These are phyloP conservation scores for Backusella psychrophila DNA, from an alignment of 192 early-diverging fungal species.

Conservation along the genomic window DNA sequence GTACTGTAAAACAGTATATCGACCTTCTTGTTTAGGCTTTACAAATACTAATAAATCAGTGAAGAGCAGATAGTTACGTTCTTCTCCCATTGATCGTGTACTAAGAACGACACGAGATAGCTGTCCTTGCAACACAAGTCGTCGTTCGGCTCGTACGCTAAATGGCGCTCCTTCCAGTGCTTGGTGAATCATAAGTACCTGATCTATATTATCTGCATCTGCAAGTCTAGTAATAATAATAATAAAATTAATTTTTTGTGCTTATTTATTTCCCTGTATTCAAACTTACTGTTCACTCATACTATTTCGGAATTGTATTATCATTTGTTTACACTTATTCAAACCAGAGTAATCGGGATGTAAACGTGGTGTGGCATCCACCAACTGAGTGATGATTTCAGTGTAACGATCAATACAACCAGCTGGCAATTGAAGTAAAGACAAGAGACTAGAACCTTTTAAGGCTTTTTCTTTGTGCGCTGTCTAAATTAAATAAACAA, in stretches of 20 bases:
- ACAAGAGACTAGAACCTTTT: slow-evolving; percentile 21
- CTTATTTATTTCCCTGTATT: background rate
- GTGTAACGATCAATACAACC: slow-evolving; percentile 29
- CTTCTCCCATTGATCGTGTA: slow-evolving; percentile 12
- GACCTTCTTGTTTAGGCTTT: slow-evolving; percentile 15
- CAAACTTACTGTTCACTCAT: background rate
- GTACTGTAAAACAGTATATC: slow-evolving; percentile 22
- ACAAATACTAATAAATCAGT: slow-evolving; percentile 25
- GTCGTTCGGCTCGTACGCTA: slow-evolving; percentile 11
- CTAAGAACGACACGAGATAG: slow-evolving; percentile 20
- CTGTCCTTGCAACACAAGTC: slow-evolving; percentile 24
- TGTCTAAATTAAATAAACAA: slow-evolving; percentile 19
- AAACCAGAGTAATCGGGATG: slow-evolving; percentile 37
- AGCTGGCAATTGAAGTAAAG: slow-evolving; percentile 29
- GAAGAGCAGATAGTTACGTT: slow-evolving; percentile 22
- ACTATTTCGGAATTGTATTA: background rate
- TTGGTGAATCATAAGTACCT: slow-evolving; percentile 26
- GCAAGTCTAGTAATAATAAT: background rate
- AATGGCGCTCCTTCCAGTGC: slow-evolving; percentile 24
- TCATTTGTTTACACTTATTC: background rate
- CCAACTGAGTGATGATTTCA: slow-evolving; percentile 16
- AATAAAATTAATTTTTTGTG: background rate
- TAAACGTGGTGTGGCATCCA: slow-evolving; percentile 18
- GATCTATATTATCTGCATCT: slow-evolving; percentile 23
- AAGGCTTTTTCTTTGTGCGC: slow-evolving; percentile 21